Conservation (phyloP, 75 land plant genomes). For the Cunninghamia lanceolata region DNA sequence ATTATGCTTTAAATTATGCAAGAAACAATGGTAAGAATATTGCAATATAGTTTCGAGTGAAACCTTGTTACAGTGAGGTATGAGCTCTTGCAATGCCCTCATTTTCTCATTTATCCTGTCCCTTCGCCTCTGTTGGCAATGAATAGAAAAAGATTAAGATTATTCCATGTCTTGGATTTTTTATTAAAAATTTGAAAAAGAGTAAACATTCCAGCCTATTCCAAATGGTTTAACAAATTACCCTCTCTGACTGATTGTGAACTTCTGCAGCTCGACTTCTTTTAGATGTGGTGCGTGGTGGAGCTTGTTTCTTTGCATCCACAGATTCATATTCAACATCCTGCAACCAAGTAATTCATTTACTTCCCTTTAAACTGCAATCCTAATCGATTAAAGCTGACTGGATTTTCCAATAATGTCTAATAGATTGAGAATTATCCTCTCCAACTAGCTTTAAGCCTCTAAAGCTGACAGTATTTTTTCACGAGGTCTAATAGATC, state of each 20-base stretch:
- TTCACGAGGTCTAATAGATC: neutral
- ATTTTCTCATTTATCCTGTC: constrained; percentile 73
- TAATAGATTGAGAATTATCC: neutral
- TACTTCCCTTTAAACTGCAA: constrained; percentile 7
- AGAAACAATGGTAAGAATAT: neutral
- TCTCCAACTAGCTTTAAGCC: neutral
- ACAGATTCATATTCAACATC: constrained; percentile 61
- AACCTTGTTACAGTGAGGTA: constrained; percentile 74
- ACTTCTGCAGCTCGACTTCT: constrained; percentile 94
- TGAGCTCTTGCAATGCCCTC: constrained; percentile 69
- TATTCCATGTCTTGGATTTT: neutral
- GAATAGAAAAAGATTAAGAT: neutral
- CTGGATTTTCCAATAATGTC: neutral
- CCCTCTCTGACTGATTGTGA: constrained; percentile 89
- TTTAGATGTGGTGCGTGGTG: constrained; percentile 50
- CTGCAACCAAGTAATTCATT: constrained; percentile 20
- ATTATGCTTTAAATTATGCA: neutral
- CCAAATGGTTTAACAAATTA: constrained; percentile 19
- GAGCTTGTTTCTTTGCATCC: constrained; percentile 42
- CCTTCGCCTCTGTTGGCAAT: constrained; percentile 50
- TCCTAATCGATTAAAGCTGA: neutral
- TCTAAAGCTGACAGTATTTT: neutral
- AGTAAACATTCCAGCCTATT: neutral
- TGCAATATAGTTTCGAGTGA: neutral
- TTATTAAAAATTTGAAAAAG: neutral